Base-by-base conservation (phyloP, 2,329 filamentous ascomycete genomes). In the Fonsecaea pedrosoi region DNA sequence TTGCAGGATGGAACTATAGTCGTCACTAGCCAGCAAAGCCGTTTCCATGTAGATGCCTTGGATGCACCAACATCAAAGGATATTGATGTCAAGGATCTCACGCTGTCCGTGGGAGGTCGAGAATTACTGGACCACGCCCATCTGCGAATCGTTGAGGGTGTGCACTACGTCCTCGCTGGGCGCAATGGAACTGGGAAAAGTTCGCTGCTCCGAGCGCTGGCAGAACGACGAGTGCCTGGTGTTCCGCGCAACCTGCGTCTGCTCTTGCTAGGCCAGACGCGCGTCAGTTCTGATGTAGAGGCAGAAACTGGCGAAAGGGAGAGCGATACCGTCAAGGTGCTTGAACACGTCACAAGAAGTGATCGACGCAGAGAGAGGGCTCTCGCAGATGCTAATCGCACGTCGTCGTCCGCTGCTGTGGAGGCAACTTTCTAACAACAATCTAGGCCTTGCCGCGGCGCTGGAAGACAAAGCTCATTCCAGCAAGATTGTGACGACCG, bases 181-280 rank as follows among this genome's bases (percentile, higher is more conserved):
- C 85, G 91, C 6, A 96, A 96, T 78, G 92, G 92, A 0, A 90
- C 89, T 1, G 92, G 92, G 5, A 96, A 96, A 75, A 94, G 91
- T 3, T 94, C 88, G 90, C 78, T 77, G 84, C 81, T 95, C 15
- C 87, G 87, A 73, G 91, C 92, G 1, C 88, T 96, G 71, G 89
- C 88, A 4, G 88, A 92, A 68, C 92, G 92, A 73, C 82, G 93
- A 38, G 90, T 96, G 15, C 91, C 92, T 0, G 92, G 91, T 0
- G 89, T 93, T 45, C 87, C 89, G 0, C 85, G 89, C 70, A 81
- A 85, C 35, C 87, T 88, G 0, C 84, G 88, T 25, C 84, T 92
- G 53, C 84, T 89, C 0, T 86, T 92, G 55, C 76, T 93, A 12
- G 90, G 92, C 71, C 90, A 93, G 78, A 91, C 87, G 0, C 63